These are phyloP conservation scores for Bothriochloa decipiens DNA, from an alignment of 176 grass and related monocot species.

Conservation along the genomic window DNA sequence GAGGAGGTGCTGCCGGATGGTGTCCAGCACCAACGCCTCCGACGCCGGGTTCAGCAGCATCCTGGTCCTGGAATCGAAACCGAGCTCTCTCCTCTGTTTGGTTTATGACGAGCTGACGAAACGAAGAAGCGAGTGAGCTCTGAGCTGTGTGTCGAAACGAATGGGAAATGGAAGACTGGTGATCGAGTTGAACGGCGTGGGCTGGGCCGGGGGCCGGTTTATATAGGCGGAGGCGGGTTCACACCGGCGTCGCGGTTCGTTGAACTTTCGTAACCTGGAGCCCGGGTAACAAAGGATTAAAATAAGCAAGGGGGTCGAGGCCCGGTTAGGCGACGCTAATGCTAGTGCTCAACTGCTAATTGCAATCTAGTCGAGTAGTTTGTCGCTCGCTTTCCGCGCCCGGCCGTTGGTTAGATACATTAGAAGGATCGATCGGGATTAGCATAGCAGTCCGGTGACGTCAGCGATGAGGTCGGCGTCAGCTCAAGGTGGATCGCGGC, in stretches of 20 bases:
- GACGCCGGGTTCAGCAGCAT: conserved; percentile 48
- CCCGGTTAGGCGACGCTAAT: conserved; percentile 11
- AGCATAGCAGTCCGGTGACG: conserved; percentile 12
- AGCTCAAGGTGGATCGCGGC: background rate
- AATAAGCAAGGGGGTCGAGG: background rate
- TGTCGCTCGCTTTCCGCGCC: background rate
- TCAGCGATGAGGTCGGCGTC: conserved; percentile 53
- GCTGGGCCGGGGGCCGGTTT: conserved; percentile 3
- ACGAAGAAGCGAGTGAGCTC: background rate
- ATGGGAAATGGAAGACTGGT: background rate
- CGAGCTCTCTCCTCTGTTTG: background rate
- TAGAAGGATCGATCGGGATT: background rate
- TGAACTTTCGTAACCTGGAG: conserved; percentile 55
- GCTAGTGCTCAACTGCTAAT: background rate
- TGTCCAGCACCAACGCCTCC: conserved; percentile 53
- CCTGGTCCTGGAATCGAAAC: too few relatives aligned
- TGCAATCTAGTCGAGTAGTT: background rate
- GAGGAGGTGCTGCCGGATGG: conserved; percentile 65
- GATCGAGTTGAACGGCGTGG: conserved; percentile 31
- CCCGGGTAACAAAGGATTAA: background rate
- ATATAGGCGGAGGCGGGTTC: conserved; percentile 36
- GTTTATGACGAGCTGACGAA: conserved; percentile 36
- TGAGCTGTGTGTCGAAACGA: background rate
- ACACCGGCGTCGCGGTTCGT: conserved; percentile 45
- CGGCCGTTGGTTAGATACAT: background rate